A percentile compares a stretch with the other conserved stretches of the same genome.
These are phyloP conservation scores for Kwoniella sp. DNA, from an alignment of 768 basidiomycete genomes.

Conservation along the genomic window DNA sequence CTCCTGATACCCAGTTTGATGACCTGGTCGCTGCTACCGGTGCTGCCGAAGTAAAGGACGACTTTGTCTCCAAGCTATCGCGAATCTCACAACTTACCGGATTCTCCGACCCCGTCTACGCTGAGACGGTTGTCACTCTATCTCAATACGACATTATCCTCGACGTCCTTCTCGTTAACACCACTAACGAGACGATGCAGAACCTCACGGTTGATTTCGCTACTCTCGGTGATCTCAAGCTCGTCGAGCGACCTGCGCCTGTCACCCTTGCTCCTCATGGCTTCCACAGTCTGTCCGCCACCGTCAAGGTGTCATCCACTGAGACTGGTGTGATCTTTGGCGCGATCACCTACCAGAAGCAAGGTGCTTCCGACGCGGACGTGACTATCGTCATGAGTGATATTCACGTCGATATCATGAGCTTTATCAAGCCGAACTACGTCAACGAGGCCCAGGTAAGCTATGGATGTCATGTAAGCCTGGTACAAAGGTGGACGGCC, in stretches of 20 bases:
- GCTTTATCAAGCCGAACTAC: slow-evolving; percentile 93
- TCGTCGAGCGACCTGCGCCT: slow-evolving; percentile 91
- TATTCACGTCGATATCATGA: slow-evolving; percentile 92
- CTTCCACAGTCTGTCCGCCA: slow-evolving; percentile 98
- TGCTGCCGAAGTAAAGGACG: slow-evolving; percentile 76
- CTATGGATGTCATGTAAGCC: too few species aligned
- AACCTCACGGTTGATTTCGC: slow-evolving; percentile 97
- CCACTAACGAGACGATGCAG: slow-evolving; percentile 88
- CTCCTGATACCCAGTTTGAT: too few species aligned
- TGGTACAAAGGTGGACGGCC: too few species aligned
- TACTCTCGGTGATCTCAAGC: slow-evolving; percentile 92
- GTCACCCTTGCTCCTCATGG: slow-evolving; percentile 93
- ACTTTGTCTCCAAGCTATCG: slow-evolving; percentile 90
- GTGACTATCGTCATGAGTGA: slow-evolving; percentile 83
- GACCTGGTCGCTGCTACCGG: slow-evolving; percentile 91
- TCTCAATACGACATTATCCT: slow-evolving; percentile 96
- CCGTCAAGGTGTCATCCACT: slow-evolving; percentile 95
- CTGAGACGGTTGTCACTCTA: slow-evolving; percentile 96
- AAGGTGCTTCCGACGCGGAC: slow-evolving; percentile 73
- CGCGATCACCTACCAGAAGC: slow-evolving; percentile 93
- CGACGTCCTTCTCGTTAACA: slow-evolving; percentile 95
- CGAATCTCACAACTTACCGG: slow-evolving; percentile 93
- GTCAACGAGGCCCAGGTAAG: slow-evolving; percentile 89
- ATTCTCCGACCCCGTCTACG: slow-evolving; percentile 97
- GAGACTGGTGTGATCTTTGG: slow-evolving; percentile 99